Evolutionary conservation across 192 early-diverging fungal species (phyloP).

Genomic region (Bifiguratus adelaidae): DNA sequence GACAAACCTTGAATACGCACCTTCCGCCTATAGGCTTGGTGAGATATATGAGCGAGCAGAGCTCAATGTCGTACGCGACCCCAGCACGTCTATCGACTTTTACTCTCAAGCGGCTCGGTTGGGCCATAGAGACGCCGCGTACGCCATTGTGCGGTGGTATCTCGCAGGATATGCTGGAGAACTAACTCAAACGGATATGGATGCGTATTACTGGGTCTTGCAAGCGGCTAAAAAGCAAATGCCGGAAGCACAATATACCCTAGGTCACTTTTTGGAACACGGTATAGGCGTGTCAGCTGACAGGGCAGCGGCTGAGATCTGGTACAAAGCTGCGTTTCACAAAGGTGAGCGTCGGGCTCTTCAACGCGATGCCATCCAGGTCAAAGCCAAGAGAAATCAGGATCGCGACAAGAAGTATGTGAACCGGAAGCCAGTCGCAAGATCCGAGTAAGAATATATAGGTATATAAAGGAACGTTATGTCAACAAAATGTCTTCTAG

Average conservation of each 20-base stretch:
- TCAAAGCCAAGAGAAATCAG: no score
- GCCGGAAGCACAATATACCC: slow-evolving; percentile 33
- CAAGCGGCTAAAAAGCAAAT: slow-evolving; percentile 40
- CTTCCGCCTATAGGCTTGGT: slow-evolving; percentile 4
- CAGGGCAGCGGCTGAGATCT: slow-evolving; percentile 24
- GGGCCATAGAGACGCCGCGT: background rate
- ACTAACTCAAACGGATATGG: background rate
- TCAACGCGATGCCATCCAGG: no score
- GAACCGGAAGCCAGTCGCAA: no score
- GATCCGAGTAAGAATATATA: no score
- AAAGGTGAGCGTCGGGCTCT: slow-evolving; percentile 31
- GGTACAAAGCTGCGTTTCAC: slow-evolving; percentile 44
- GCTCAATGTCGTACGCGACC: background rate
- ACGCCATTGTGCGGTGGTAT: slow-evolving; percentile 1
- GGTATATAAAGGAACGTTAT: no score
- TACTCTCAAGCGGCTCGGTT: slow-evolving; percentile 3
- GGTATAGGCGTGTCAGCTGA: slow-evolving; percentile 36
- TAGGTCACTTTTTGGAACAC: slow-evolving; percentile 38
- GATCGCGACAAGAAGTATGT: no score
- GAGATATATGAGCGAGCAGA: slow-evolving; percentile 2
- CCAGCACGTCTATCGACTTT: background rate
- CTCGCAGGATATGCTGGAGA: background rate
- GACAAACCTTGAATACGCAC: slow-evolving; percentile 1
- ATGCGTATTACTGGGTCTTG: slow-evolving; percentile 40
- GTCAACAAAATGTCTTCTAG: no score